These are phyloP conservation scores for Eleusine coracana DNA, from an alignment of 176 grass and related monocot genomes.

Conservation along the genomic window DNA sequence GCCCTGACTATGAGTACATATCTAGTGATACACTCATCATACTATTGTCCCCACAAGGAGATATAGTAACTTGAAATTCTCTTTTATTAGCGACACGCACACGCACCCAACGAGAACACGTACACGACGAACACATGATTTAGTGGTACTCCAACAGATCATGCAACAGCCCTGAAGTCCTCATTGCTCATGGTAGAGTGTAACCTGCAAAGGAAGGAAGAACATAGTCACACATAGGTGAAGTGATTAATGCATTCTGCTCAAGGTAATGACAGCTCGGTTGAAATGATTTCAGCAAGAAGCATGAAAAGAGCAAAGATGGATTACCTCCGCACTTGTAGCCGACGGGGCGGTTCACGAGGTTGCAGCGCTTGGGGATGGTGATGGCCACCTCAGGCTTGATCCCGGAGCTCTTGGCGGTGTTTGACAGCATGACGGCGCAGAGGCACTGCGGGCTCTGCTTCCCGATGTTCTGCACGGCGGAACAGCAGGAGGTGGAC, in stretches of 20 bases:
- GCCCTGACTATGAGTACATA: too few relatives aligned
- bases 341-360: conserved; percentile 58
- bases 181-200: conserved; percentile 47
- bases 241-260: neutral
- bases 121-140: neutral
- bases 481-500: conserved; percentile 51
- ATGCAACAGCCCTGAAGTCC: neutral
- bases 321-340: conserved; percentile 74
- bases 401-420: conserved; percentile 61
- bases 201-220: conserved; percentile 22
- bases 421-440: conserved; percentile 69
- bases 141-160: neutral
- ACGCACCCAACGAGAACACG: neutral
- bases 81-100: neutral
- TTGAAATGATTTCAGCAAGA: neutral
- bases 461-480: conserved; percentile 63
- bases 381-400: conserved; percentile 65
- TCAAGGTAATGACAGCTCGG: neutral
- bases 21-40: neutral
- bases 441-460: conserved; percentile 70
- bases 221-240: neutral
- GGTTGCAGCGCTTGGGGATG: conserved; percentile 76
- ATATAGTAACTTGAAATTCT: neutral
- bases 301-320: neutral
- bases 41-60: neutral